Conservation (phyloP, 345 rosid genomes). For the Durio zibethinus region DNA sequence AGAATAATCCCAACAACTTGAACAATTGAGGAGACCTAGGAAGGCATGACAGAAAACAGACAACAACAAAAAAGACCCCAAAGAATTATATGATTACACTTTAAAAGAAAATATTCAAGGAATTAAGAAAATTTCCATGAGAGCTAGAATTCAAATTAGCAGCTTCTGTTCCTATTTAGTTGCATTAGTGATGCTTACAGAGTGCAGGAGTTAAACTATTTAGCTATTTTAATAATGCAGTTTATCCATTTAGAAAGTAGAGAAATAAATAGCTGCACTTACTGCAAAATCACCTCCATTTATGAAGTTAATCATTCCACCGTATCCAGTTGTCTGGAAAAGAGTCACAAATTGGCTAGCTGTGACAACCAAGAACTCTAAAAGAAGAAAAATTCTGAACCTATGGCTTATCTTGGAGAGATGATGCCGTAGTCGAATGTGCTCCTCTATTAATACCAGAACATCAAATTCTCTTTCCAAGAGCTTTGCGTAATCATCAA, state of each 20-base stretch:
- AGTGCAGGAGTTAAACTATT: neutral
- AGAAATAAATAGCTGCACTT: slow-evolving; percentile 28
- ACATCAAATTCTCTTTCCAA: slow-evolving; percentile 67
- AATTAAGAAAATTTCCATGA: neutral
- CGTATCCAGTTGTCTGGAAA: slow-evolving; percentile 55
- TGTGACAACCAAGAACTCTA: slow-evolving; percentile 49
- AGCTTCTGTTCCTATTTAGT: neutral
- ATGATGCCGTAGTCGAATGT: slow-evolving; percentile 63
- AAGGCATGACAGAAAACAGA: slow-evolving; percentile 4
- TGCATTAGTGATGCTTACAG: neutral
- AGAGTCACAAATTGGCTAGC: slow-evolving; percentile 52
- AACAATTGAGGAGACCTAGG: slow-evolving; percentile 73
- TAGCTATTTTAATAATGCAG: neutral
- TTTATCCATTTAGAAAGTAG: neutral
- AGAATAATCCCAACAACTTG: slow-evolving; percentile 80
- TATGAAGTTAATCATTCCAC: slow-evolving; percentile 53
- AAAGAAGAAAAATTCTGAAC: slow-evolving; percentile 82
- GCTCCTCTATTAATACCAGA: slow-evolving; percentile 61
- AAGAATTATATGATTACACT: neutral
- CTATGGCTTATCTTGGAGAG: slow-evolving; percentile 96
- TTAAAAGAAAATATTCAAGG: slow-evolving; percentile 1
- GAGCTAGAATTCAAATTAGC: neutral
- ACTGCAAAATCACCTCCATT: slow-evolving; percentile 92
- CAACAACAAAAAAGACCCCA: slow-evolving; percentile 2
- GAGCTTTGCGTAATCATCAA: slow-evolving; percentile 70